These are phyloP conservation scores for Sporothrix sp. DNA, from an alignment of 2,329 filamentous ascomycete species.

Conservation along the genomic window DNA sequence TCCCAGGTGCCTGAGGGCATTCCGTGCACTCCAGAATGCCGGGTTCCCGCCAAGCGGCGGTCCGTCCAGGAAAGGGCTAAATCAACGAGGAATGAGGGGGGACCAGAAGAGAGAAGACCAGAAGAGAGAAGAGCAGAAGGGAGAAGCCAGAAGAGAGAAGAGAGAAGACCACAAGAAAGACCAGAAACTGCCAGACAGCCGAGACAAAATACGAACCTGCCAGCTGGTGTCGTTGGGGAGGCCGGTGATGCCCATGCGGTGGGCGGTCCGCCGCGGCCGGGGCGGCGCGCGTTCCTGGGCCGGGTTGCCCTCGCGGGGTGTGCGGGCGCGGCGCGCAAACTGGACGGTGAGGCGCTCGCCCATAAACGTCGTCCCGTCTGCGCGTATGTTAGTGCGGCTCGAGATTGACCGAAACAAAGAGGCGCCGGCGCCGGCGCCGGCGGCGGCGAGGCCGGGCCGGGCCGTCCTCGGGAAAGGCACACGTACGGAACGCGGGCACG, in stretches of 20 bases:
- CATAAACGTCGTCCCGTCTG: conserved; percentile 97
- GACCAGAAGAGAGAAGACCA: neutral
- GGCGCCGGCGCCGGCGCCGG: too few species aligned
- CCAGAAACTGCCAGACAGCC: conserved; percentile 8
- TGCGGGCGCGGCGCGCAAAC: conserved; percentile 78
- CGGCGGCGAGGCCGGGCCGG: too few species aligned
- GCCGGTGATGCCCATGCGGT: conserved; percentile 95
- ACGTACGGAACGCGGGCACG: conserved; percentile 52
- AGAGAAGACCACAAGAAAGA: neutral
- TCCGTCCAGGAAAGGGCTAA: too few species aligned
- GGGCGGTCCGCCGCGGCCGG: conserved; percentile 85
- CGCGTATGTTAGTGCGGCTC: conserved; percentile 33
- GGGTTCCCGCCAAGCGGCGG: too few species aligned
- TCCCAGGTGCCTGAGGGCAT: too few species aligned
- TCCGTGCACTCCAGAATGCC: too few species aligned
- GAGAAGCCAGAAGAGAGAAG: conserved; percentile 1
- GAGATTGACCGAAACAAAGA: conserved; percentile 6
- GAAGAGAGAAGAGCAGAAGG: neutral
- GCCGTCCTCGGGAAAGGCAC: neutral
- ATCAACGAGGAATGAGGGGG: neutral
- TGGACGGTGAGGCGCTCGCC: conserved; percentile 95
- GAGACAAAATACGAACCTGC: conserved; percentile 74
- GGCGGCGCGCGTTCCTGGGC: conserved; percentile 48
- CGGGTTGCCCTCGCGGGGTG: conserved; percentile 37
- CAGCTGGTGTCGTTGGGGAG: conserved; percentile 98